Base-by-base conservation (phyloP, 2,329 filamentous ascomycete species). In the Thelonectria olida region DNA sequence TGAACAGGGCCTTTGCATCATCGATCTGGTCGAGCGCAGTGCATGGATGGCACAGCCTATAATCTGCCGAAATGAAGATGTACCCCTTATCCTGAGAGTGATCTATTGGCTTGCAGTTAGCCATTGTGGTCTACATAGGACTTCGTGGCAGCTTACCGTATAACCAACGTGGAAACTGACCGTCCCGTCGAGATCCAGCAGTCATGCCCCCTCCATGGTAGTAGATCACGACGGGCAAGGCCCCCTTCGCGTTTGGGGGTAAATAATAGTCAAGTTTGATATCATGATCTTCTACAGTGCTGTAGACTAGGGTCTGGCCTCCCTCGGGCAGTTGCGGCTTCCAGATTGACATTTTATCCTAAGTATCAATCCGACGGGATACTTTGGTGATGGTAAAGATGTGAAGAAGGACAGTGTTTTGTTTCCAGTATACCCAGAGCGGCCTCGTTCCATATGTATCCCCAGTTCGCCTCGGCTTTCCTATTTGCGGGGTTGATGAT, bases 181-280 rank as follows among this genome's bases (percentile, higher is more conserved):
- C 25, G 22, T 42, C 45, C 22, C 44, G 23, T 44, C 57, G 51
- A 28, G 57, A 60, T 9, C 57, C 57, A 5, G 57, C 50, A 2
- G 57, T 60, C 57, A 60, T 60, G 13, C 50, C 57, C 8, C 57
- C 57, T 8, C 57, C 57, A 12, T 60, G 57, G 31, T 60, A 60
- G 15, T 54, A 44, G 13, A 60, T 27, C 1, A 60, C 13, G 15
- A 28, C 19, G 6, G 57, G 57, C 10, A 60, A 10, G 8, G 8
- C 20, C 8, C 57, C 57, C 3, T 31, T 50, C 2, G 22, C 8
- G 13, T 28, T 39, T 12, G 19, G 31, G 12, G 57, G 57, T 13
- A 54, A 15, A 44, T 54, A 60, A 28, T 54, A 60, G 6, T 60
- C 57, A 5, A 60, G 27, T 39, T 28, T 42, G 27, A 60, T 54